phyloP scores from a whole-genome alignment of 139 green algal genomes.

The Micromonas commoda region DNA sequence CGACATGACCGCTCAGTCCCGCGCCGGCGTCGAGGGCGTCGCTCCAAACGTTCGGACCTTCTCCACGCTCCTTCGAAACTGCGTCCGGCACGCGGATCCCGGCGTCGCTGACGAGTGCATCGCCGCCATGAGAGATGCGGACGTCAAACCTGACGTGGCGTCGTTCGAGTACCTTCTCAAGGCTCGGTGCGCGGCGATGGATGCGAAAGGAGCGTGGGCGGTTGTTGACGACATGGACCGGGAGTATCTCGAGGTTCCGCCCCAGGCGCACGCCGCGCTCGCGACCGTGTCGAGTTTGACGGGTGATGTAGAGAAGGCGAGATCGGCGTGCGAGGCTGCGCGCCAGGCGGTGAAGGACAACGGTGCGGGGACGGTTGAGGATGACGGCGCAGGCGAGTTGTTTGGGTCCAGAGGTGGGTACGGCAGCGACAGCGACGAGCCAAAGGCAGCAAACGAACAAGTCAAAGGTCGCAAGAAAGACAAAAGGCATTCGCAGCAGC shows the following conservation, averaged over 20 bases:
- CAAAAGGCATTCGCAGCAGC: background rate
- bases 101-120: background rate
- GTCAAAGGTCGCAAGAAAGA: background rate
- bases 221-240: background rate
- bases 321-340: background rate
- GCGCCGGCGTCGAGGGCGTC: background rate
- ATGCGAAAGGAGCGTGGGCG: background rate
- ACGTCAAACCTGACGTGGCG: slow-evolving; percentile 2
- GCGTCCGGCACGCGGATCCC: background rate
- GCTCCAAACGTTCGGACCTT: background rate
- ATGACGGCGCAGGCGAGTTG: too few relatives aligned
- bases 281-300: background rate
- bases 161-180: slow-evolving; percentile 4
- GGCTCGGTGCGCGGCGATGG: background rate
- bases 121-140: background rate
- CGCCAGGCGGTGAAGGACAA: background rate
- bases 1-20: background rate
- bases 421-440: background rate
- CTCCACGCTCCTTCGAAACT: background rate
- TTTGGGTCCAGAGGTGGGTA: too few relatives aligned
- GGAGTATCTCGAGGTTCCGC: background rate
- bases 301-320: background rate
- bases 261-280: background rate
- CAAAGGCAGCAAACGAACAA: background rate
- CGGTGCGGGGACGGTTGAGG: background rate